Conservation (phyloP, 1,284 basidiomycete genomes). For the Ceratobasidium sp. region DNA sequence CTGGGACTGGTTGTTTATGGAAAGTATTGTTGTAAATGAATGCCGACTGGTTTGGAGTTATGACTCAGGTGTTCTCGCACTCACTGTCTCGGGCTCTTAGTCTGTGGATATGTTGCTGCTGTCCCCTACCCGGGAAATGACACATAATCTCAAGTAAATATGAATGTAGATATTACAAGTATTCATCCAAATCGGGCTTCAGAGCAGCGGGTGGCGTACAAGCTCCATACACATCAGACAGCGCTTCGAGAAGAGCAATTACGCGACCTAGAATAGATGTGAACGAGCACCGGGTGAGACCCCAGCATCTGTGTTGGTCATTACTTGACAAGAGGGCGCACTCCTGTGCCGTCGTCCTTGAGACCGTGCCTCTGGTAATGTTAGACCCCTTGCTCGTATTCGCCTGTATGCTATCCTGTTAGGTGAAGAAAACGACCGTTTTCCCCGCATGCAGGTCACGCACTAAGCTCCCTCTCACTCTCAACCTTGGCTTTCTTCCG, state of each 20-base stretch:
- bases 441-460: slow-evolving; percentile 45
- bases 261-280: too few species aligned
- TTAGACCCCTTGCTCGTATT: slow-evolving; percentile 58
- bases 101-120: not conserved
- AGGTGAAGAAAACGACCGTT: not conserved
- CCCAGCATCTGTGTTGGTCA: slow-evolving; percentile 13
- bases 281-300: not conserved
- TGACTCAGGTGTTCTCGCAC: slow-evolving; percentile 4
- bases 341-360: slow-evolving; percentile 58
- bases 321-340: slow-evolving; percentile 58
- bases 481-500: slow-evolving; percentile 60
- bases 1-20: slow-evolving; percentile 15
- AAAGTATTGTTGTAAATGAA: slow-evolving; percentile 39
- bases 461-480: slow-evolving; percentile 53
- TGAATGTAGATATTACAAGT: not conserved
- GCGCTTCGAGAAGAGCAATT: too few species aligned
- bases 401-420: slow-evolving; percentile 48
- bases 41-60: slow-evolving; percentile 7
- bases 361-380: slow-evolving; percentile 55
- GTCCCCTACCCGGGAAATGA: not conserved
- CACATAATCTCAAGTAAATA: not conserved
- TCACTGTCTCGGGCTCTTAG: not conserved
- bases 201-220: slow-evolving; percentile 5
- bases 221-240: too few species aligned
- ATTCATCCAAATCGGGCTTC: not conserved